Conservation (phyloP, 805 yeast species). For the Wickerhamomyces chambardii region DNA sequence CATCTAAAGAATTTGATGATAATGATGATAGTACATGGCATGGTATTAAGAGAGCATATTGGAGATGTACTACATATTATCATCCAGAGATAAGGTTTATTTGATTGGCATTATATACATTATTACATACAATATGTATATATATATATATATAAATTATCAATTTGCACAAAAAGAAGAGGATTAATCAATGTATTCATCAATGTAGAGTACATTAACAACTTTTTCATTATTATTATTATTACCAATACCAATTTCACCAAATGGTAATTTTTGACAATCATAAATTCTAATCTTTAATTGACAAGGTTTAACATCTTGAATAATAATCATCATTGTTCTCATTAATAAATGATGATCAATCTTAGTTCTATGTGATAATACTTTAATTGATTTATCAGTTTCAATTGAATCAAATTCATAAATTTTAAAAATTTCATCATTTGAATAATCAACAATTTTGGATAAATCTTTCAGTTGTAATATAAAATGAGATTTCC, state of each 20-base stretch:
- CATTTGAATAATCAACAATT: not conserved
- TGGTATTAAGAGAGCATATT: conserved; percentile 51
- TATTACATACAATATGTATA: no score
- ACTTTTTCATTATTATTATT: not conserved
- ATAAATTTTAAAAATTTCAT: no score
- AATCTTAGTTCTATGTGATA: not conserved
- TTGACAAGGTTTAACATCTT: not conserved
- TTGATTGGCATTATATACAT: not conserved
- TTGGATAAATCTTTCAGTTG: not conserved
- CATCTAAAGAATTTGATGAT: conserved; percentile 23
- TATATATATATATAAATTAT: no score
- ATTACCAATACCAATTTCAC: not conserved
- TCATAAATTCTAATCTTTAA: not conserved
- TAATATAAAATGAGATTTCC: not conserved
- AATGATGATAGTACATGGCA: conserved; percentile 45
- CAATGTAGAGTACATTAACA: no score
- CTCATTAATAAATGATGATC: not conserved
- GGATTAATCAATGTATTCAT: no score
- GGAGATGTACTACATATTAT: conserved; percentile 61
- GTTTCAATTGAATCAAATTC: no score
- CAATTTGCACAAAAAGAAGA: not conserved
- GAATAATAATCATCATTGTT: not conserved
- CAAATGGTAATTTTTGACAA: not conserved
- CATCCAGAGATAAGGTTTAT: conserved; percentile 54
- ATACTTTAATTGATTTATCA: not conserved